Conservation (phyloP, 345 rosid genomes). For the Draba incana region DNA sequence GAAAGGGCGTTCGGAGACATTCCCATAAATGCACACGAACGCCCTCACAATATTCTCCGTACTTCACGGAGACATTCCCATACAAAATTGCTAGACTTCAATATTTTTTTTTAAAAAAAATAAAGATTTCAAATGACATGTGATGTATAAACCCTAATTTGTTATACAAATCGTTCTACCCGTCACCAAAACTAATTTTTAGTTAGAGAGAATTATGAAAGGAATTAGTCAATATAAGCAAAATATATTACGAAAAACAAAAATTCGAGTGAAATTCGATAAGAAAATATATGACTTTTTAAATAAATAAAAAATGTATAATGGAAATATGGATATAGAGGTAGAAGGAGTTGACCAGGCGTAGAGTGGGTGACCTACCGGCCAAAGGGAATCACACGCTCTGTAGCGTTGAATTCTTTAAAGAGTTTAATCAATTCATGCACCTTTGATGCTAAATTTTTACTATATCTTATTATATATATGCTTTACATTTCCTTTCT, state of each 20-base stretch:
- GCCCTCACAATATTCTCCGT: slow-evolving; percentile 10
- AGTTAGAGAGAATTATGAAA: neutral
- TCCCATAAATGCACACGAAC: slow-evolving; percentile 21
- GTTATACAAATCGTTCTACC: slow-evolving; percentile 14
- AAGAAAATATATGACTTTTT: neutral
- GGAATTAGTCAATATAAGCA: neutral
- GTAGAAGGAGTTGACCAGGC: slow-evolving; percentile 62
- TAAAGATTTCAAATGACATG: too few relatives aligned
- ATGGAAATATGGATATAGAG: slow-evolving; percentile 12
- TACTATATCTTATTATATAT: slow-evolving; percentile 21
- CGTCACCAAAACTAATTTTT: slow-evolving; percentile 11
- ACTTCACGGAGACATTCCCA: slow-evolving; percentile 27
- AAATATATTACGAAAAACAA: too few relatives aligned
- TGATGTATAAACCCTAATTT: neutral
- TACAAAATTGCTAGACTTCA: neutral
- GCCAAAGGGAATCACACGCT: slow-evolving; percentile 73
- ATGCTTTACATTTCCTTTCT: slow-evolving; percentile 38
- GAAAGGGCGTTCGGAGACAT: neutral
- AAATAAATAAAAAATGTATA: neutral
- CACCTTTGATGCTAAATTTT: slow-evolving; percentile 57
- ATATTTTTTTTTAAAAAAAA: too few relatives aligned
- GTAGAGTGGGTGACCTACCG: slow-evolving; percentile 93
- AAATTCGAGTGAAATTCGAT: neutral
- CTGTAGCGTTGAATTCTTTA: slow-evolving; percentile 94
- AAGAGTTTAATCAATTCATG: slow-evolving; percentile 65